These are phyloP conservation scores for Nymphaea thermarum DNA, from an alignment of 164 flowering plant species.

Conservation along the genomic window DNA sequence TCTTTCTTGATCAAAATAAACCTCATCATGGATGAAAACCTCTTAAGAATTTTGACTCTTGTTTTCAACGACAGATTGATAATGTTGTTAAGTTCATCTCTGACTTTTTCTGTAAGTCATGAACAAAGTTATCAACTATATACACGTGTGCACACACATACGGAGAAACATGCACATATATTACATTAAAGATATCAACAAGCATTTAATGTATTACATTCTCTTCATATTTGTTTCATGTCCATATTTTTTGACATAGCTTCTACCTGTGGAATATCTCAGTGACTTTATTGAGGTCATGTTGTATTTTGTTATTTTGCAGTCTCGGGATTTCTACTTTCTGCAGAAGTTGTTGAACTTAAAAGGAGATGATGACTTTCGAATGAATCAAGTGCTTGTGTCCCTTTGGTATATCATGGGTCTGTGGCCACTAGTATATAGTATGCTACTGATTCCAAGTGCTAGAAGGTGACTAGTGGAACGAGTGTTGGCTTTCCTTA, in stretches of 20 bases:
- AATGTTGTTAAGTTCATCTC: too few relatives aligned
- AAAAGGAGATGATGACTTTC: conserved; percentile 84
- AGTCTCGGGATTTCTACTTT: conserved; percentile 69
- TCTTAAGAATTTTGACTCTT: too few relatives aligned
- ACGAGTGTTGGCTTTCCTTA: not conserved
- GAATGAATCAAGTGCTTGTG: conserved; percentile 74
- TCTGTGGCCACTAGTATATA: conserved; percentile 76
- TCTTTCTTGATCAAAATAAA: too few relatives aligned
- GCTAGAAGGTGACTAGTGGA: conserved; percentile 49
- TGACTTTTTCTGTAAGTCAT: too few relatives aligned
- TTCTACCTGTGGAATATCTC: not conserved
- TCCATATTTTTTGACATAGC: not conserved
- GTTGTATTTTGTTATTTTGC: conserved; percentile 5
- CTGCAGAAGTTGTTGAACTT: conserved; percentile 69
- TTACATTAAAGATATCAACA: too few relatives aligned
- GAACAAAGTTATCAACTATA: too few relatives aligned
- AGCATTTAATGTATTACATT: too few relatives aligned
- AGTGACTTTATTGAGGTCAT: not conserved
- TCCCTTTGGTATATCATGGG: conserved; percentile 92
- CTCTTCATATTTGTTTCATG: not conserved
- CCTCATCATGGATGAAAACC: too few relatives aligned
- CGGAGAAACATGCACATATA: too few relatives aligned
- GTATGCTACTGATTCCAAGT: conserved; percentile 77
- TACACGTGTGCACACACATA: too few relatives aligned
- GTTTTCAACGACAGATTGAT: too few relatives aligned